Evolutionary conservation across 2,329 filamentous ascomycete genomes (phyloP).

Genomic region (Kalaharituber pfeilii): DNA sequence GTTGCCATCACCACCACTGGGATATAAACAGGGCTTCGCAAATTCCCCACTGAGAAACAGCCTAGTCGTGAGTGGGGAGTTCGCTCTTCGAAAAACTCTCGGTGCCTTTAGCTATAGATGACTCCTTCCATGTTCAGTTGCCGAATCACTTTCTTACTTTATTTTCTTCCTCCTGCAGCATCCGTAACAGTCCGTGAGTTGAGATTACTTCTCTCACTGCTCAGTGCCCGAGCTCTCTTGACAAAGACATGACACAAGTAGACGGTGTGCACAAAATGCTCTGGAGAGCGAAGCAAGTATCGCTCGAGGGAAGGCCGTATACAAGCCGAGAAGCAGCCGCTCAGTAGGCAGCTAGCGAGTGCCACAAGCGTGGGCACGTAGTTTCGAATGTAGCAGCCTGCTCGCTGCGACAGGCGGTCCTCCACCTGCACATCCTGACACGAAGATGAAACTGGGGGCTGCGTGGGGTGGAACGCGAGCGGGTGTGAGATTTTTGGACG

Average conservation of each 20-base stretch:
- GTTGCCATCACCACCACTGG: background rate
- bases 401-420: background rate
- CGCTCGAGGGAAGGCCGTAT: background rate
- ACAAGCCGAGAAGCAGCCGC: too few species aligned
- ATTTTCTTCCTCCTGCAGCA: too few species aligned
- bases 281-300: background rate
- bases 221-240: background rate
- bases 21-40: background rate
- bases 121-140: background rate
- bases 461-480: too few species aligned
- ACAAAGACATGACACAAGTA: background rate
- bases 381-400: background rate
- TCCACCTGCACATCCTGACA: background rate
- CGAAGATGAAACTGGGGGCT: constrained; percentile 1
- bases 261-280: background rate
- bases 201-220: background rate
- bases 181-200: background rate
- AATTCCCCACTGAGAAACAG: background rate
- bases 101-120: background rate
- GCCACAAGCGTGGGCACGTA: background rate
- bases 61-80: background rate
- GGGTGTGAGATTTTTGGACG: too few species aligned
- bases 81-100: background rate
- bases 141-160: too few species aligned
- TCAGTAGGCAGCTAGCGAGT: too few species aligned